phyloP scores from a whole-genome alignment of 345 rosid genomes.

The Rhodomyrtus tomentosa region DNA sequence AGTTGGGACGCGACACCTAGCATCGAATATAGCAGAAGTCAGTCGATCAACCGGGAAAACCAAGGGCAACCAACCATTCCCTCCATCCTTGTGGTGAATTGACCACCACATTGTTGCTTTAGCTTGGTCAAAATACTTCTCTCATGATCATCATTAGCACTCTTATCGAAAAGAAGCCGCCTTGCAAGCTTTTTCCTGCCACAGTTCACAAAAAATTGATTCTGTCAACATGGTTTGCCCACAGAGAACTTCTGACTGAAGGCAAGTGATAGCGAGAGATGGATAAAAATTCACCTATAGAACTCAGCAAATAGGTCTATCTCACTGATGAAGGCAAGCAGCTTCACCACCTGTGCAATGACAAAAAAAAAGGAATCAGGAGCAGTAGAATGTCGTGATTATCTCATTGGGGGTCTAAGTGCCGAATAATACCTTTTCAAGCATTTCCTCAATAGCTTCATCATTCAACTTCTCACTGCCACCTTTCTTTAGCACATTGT shows the following conservation, averaged over 20 bases:
- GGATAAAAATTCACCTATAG: constrained; percentile 26
- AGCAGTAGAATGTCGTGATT: not conserved
- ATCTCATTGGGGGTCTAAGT: not conserved
- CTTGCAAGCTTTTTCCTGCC: constrained; percentile 54
- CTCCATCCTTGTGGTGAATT: constrained; percentile 68
- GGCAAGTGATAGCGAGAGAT: not conserved
- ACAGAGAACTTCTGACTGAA: not conserved
- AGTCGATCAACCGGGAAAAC: not conserved
- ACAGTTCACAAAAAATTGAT: not conserved
- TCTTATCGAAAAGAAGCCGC: constrained; percentile 38
- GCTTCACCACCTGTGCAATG: constrained; percentile 1
- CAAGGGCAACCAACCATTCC: constrained; percentile 40
- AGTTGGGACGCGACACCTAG: too few relatives aligned
- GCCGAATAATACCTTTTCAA: constrained; percentile 33
- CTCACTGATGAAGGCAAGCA: constrained; percentile 53
- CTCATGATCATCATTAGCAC: constrained; percentile 63
- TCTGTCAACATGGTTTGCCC: not conserved
- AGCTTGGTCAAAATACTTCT: constrained; percentile 53
- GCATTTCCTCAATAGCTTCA: constrained; percentile 53
- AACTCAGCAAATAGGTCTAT: constrained; percentile 63
- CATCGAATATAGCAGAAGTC: not conserved
- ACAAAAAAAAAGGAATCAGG: not conserved
- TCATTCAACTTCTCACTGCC: too few relatives aligned
- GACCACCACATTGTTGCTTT: constrained; percentile 67
- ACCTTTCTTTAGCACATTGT: constrained; percentile 53